These are phyloP conservation scores for Ophiostoma populinum DNA, from an alignment of 2,329 filamentous ascomycete genomes.

Conservation along the genomic window DNA sequence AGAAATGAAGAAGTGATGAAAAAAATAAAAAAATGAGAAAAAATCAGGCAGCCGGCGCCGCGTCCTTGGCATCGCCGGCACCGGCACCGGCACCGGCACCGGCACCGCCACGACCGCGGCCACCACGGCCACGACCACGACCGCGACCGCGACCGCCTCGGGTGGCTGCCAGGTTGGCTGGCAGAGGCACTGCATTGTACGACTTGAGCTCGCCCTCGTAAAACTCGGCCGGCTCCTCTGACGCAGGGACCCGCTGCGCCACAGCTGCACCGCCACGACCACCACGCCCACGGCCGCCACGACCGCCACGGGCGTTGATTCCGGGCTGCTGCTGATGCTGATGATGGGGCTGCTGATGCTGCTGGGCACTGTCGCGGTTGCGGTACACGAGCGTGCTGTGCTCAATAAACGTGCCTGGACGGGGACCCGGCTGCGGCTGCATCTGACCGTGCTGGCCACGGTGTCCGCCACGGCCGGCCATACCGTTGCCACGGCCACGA, in stretches of 20 bases:
- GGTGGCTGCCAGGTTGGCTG: conserved; percentile 32
- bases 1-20: no score
- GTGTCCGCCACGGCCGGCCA: conserved; percentile 16
- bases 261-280: no score
- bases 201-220: conserved; percentile 16
- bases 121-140: conserved; percentile 20
- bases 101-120: conserved; percentile 21
- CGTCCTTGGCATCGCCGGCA: conserved; percentile 15
- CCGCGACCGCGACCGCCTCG: conserved; percentile 23
- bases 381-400: conserved; percentile 38
- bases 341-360: conserved; percentile 1
- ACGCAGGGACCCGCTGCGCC: not conserved
- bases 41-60: no score
- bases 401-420: conserved; percentile 22
- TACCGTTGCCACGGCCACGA: conserved; percentile 22
- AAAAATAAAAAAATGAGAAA: no score
- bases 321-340: conserved; percentile 10
- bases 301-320: no score
- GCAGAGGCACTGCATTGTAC: conserved; percentile 44
- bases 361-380: conserved; percentile 13
- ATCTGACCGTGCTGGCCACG: conserved; percentile 11
- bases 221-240: conserved; percentile 9
- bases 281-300: conserved; percentile 4
- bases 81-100: conserved; percentile 24
- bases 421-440: conserved; percentile 11